Conservation (phyloP, 1,284 basidiomycete species). For the Ganoderma lucidum region DNA sequence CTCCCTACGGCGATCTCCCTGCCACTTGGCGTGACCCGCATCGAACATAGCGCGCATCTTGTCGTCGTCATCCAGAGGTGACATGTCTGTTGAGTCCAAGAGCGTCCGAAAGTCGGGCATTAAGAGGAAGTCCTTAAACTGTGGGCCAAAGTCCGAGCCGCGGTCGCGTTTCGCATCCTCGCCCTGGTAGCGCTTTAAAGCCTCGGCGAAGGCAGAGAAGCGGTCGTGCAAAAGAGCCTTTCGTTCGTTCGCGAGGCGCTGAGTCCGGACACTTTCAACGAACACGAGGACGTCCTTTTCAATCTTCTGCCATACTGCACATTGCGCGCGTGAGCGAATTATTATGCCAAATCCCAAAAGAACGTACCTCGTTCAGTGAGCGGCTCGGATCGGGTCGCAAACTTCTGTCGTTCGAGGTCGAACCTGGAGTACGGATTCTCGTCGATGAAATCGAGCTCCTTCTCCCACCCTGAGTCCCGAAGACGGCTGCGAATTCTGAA, state of each 20-base stretch:
- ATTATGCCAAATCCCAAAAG: background rate
- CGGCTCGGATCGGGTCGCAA: slow-evolving; percentile 1
- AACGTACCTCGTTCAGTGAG: slow-evolving; percentile 16
- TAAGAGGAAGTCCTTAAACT: background rate
- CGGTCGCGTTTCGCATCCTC: background rate
- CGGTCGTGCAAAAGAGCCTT: background rate
- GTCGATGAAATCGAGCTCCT: slow-evolving; percentile 1
- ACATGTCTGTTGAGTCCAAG: background rate
- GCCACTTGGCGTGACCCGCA: background rate
- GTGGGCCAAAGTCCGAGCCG: background rate
- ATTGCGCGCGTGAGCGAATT: background rate
- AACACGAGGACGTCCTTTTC: slow-evolving; percentile 2
- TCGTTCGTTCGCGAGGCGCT: slow-evolving; percentile 1
- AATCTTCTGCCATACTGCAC: slow-evolving; percentile 6
- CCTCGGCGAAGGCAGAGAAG: background rate
- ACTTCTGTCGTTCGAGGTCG: slow-evolving; percentile 8
- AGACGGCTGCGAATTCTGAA: background rate
- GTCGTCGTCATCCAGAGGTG: background rate
- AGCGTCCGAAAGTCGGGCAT: background rate
- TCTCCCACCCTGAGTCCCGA: background rate
- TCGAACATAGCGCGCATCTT: slow-evolving; percentile 1
- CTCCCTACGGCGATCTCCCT: background rate
- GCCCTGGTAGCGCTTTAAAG: background rate
- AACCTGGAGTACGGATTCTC: background rate
- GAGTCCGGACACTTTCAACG: background rate